Conservation (phyloP, 179 eudicot species). For the Amaranthus tricolor region DNA sequence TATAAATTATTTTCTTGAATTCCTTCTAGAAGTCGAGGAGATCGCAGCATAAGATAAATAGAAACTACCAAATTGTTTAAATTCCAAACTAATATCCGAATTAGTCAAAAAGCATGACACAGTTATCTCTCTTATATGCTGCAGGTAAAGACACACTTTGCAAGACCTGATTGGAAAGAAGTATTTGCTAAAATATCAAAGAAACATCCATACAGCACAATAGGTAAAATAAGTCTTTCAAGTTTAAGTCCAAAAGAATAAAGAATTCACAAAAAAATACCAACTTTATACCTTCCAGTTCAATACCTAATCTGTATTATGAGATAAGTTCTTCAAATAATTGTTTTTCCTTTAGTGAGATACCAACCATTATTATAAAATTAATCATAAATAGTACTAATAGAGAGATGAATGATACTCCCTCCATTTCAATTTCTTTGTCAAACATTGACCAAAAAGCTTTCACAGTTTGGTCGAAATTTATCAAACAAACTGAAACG, state of each 20-base stretch:
- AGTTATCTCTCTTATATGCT: constrained; percentile 12
- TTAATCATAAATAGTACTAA: neutral
- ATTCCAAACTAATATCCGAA: neutral
- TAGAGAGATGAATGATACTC: neutral
- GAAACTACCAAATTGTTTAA: neutral
- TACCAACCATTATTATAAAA: neutral
- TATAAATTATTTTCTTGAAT: neutral
- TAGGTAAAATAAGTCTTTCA: constrained; percentile 56
- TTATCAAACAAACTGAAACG: no score
- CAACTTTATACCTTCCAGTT: neutral
- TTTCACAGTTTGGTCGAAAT: no score
- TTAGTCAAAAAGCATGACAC: neutral
- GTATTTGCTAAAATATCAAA: constrained; percentile 77
- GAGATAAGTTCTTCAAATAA: constrained; percentile 7
- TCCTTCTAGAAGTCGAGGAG: neutral
- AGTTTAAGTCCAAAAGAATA: constrained; percentile 22
- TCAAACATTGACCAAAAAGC: no score
- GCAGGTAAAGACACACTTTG: constrained; percentile 98
- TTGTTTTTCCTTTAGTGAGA: constrained; percentile 7
- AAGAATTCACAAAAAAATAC: neutral
- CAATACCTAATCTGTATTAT: constrained; percentile 19
- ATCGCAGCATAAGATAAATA: neutral
- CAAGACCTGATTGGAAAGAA: constrained; percentile 93
- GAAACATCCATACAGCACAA: constrained; percentile 70
- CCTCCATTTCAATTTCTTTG: no score